A percentile compares a stretch with the other conserved stretches of the same genome.
phyloP scores from a whole-genome alignment of 495 filamentous ascomycete genomes.

The Lophium mytilinum region DNA sequence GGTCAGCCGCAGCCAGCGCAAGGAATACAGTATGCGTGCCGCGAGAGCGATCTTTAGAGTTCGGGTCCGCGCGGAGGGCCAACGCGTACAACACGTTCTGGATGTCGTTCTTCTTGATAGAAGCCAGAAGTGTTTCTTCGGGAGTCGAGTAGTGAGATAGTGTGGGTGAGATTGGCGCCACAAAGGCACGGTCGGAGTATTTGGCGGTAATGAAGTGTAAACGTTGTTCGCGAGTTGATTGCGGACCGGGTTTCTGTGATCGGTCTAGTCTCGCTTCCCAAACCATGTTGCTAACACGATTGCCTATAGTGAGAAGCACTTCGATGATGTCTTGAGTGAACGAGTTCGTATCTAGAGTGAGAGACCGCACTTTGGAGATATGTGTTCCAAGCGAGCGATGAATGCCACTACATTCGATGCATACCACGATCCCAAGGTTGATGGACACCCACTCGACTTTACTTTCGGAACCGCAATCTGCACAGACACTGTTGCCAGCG shows the following conservation, averaged over 20 bases:
- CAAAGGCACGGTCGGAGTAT: slow-evolving; percentile 76
- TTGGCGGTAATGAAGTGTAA: slow-evolving; percentile 91
- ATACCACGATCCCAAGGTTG: slow-evolving; percentile 91
- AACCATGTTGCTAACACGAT: slow-evolving; percentile 90
- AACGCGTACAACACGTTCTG: slow-evolving; percentile 86
- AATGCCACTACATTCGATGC: slow-evolving; percentile 97
- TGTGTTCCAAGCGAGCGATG: slow-evolving; percentile 95
- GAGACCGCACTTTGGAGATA: slow-evolving; percentile 92
- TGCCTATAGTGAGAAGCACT: slow-evolving; percentile 85
- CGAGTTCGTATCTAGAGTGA: slow-evolving; percentile 88
- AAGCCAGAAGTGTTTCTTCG: slow-evolving; percentile 86
- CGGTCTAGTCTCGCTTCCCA: slow-evolving; percentile 84
- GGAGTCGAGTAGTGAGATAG: slow-evolving; percentile 69
- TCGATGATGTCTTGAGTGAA: slow-evolving; percentile 96
- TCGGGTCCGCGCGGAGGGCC: slow-evolving; percentile 79
- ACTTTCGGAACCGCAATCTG: slow-evolving; percentile 82
- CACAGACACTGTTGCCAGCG: slow-evolving; percentile 88
- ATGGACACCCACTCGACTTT: slow-evolving; percentile 99
- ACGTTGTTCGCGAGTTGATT: slow-evolving; percentile 78
- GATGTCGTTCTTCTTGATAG: slow-evolving; percentile 90
- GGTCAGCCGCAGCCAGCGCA: slow-evolving; percentile 90
- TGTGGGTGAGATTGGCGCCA: slow-evolving; percentile 67
- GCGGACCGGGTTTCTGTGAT: slow-evolving; percentile 57
- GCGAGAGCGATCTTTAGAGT: slow-evolving; percentile 76
- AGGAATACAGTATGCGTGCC: slow-evolving; percentile 83